Conservation (phyloP, 352 stramenopile species). For the Globisporangium emineosum region DNA sequence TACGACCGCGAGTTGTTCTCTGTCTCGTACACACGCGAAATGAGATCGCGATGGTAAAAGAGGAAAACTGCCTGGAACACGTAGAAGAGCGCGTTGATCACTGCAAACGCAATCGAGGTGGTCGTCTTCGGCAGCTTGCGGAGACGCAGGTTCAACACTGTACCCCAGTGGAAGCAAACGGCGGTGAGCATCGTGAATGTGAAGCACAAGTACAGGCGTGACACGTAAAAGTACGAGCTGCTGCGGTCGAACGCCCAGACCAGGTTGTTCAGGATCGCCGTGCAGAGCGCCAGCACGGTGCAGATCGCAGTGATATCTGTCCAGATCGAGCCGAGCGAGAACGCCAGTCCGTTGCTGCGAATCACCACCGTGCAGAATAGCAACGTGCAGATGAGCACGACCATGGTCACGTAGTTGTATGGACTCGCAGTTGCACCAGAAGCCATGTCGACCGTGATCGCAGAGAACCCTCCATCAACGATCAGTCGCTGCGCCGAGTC, state of each 20-base stretch:
- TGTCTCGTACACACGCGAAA: slow-evolving; percentile 66
- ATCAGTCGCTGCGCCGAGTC: slow-evolving; percentile 53
- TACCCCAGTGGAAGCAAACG: slow-evolving; percentile 88
- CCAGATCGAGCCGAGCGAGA: slow-evolving; percentile 84
- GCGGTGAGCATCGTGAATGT: slow-evolving; percentile 88
- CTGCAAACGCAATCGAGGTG: slow-evolving; percentile 58
- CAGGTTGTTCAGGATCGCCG: slow-evolving; percentile 81
- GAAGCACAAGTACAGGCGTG: slow-evolving; percentile 74
- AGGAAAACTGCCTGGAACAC: slow-evolving; percentile 70
- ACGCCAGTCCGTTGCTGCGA: slow-evolving; percentile 75
- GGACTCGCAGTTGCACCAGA: slow-evolving; percentile 62
- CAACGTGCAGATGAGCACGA: slow-evolving; percentile 77
- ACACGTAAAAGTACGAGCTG: slow-evolving; percentile 83
- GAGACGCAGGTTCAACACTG: slow-evolving; percentile 73
- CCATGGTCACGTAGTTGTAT: slow-evolving; percentile 89
- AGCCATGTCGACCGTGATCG: slow-evolving; percentile 70
- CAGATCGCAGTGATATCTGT: slow-evolving; percentile 85
- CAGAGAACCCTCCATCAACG: slow-evolving; percentile 56
- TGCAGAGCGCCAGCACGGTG: slow-evolving; percentile 69
- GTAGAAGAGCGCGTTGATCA: slow-evolving; percentile 80
- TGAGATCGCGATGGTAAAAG: slow-evolving; percentile 63
- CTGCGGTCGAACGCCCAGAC: slow-evolving; percentile 70
- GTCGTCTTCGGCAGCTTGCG: slow-evolving; percentile 72
- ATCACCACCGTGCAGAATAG: slow-evolving; percentile 83
- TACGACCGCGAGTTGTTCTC: slow-evolving; percentile 68